Conservation (phyloP, 306 rosid species). For the Prunus kanzakura region DNA sequence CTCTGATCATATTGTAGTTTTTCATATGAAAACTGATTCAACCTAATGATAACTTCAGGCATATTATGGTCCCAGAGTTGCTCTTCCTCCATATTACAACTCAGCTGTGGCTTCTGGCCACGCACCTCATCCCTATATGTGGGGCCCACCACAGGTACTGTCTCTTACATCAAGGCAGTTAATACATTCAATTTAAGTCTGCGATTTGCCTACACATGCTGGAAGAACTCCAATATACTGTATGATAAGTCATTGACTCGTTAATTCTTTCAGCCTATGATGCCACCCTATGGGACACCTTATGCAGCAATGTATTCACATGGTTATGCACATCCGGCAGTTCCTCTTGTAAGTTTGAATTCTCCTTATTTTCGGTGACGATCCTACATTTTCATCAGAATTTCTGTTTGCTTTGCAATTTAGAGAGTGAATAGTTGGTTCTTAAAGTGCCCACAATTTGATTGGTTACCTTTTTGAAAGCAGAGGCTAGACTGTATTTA, state of each 20-base stretch:
- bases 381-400: background rate
- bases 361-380: conserved; percentile 5
- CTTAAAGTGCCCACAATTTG: background rate
- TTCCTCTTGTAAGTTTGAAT: conserved; percentile 62
- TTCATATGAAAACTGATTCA: conserved; percentile 21
- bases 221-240: conserved; percentile 9
- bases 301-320: conserved; percentile 83
- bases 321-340: conserved; percentile 77
- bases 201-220: background rate
- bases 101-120: conserved; percentile 73
- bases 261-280: conserved; percentile 67
- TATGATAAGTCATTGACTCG: conserved; percentile 19
- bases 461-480: background rate
- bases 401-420: background rate
- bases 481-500: background rate
- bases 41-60: conserved; percentile 46
- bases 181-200: conserved; percentile 11
- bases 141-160: conserved; percentile 95
- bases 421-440: background rate
- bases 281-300: conserved; percentile 85
- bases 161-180: conserved; percentile 5
- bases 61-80: conserved; percentile 86
- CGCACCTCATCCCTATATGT: conserved; percentile 88
- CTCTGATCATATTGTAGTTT: background rate
- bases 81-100: conserved; percentile 79